A percentile compares a stretch with the other conserved stretches of the same genome.
phyloP scores from a whole-genome alignment of 1,284 basidiomycete species.

The Tilletia horrida region DNA sequence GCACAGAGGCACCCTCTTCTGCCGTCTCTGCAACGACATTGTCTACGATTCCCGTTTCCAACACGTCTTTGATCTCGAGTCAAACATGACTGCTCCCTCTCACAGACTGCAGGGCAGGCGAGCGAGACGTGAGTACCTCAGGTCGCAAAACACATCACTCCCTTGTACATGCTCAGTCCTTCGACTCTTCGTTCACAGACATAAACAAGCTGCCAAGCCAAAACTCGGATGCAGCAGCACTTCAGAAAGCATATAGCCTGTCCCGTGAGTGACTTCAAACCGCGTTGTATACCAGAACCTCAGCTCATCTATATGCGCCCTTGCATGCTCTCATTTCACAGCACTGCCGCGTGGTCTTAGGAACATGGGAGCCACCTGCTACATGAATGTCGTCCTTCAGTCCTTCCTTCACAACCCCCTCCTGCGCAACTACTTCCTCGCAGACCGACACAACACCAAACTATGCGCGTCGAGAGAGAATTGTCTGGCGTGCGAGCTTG shows the following conservation, averaged over 20 bases:
- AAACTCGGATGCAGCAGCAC: too few species aligned
- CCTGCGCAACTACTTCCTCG: constrained; percentile 81
- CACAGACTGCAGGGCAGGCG: constrained; percentile 9
- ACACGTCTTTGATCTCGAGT: constrained; percentile 29
- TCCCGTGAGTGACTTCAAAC: too few species aligned
- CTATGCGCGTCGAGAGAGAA: constrained; percentile 64
- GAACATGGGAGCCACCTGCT: constrained; percentile 92
- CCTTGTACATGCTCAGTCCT: neutral
- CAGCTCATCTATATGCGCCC: too few species aligned
- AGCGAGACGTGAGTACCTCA: constrained; percentile 2
- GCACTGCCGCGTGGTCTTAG: constrained; percentile 74
- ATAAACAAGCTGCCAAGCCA: too few species aligned
- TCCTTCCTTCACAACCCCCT: constrained; percentile 89
- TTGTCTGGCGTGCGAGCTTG: constrained; percentile 93
- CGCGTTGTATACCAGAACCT: too few species aligned
- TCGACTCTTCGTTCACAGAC: neutral
- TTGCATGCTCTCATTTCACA: constrained; percentile 46
- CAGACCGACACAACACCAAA: constrained; percentile 73
- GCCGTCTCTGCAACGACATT: constrained; percentile 44
- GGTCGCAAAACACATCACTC: neutral
- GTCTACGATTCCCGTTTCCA: constrained; percentile 47
- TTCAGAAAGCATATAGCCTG: too few species aligned
- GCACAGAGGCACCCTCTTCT: constrained; percentile 47
- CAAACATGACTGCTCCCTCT: neutral
- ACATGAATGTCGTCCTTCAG: constrained; percentile 88